phyloP scores from a whole-genome alignment of 164 flowering plant species.

The Warburgia ugandensis region DNA sequence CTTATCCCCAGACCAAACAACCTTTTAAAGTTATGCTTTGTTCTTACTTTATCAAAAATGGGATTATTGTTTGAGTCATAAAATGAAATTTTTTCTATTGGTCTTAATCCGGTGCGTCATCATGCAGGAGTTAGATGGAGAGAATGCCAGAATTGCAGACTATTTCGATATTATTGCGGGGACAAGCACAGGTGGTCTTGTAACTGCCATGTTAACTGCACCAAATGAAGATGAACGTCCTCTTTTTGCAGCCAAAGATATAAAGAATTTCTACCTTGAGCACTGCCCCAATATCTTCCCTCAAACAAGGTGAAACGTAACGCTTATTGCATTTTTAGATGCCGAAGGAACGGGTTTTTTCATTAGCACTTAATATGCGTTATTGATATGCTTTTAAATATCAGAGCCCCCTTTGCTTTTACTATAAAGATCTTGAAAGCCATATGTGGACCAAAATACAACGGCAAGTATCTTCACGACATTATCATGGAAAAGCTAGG shows the following conservation, averaged over 20 bases:
- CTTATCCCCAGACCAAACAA: too few species aligned
- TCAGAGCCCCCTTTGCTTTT: slow-evolving; percentile 5
- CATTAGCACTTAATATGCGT: too few species aligned
- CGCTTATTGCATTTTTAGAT: not conserved
- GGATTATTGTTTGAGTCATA: too few species aligned
- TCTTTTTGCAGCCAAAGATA: slow-evolving; percentile 30
- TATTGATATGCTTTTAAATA: too few species aligned
- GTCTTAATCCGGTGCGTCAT: not conserved
- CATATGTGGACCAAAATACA: slow-evolving; percentile 13
- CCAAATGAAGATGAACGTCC: slow-evolving; percentile 31
- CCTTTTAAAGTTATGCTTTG: too few species aligned
- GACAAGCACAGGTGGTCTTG: slow-evolving; percentile 41
- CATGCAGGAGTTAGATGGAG: slow-evolving; percentile 24
- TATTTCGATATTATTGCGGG: slow-evolving; percentile 41
- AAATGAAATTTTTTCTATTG: too few species aligned
- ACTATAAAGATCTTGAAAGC: not conserved
- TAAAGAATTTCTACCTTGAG: slow-evolving; percentile 20
- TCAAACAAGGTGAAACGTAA: slow-evolving; percentile 15
- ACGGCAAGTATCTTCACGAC: slow-evolving; percentile 16
- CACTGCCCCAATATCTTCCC: slow-evolving; percentile 34
- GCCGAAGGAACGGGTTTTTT: too few species aligned
- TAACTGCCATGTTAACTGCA: slow-evolving; percentile 37
- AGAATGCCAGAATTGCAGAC: slow-evolving; percentile 30
- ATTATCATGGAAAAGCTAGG: slow-evolving; percentile 6
- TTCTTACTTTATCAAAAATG: too few species aligned